Base-by-base conservation (phyloP, 306 rosid species). In the Begonia peltatifolia region DNA sequence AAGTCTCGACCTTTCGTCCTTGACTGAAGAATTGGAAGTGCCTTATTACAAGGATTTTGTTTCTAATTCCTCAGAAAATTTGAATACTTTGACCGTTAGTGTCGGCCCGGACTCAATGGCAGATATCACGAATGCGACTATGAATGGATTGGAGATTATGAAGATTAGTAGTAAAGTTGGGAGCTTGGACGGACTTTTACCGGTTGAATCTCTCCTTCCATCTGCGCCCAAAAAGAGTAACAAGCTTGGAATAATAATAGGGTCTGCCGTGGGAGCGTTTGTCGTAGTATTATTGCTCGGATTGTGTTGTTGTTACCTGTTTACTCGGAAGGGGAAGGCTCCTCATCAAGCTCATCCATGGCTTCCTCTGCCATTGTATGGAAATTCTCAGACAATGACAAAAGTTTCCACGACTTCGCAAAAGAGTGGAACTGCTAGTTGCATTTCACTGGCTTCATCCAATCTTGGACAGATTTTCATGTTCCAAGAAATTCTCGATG, bases 341-440 rank as follows among this genome's bases (percentile, higher is more conserved):
- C 42, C 84, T 55, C 74, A 72, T 49, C 85, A 77, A 52, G 84
- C 76, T 3, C 79, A 73, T 55, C 58, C 97, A 56, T 85, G 90
- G 97, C 80, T 80, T 57, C 82, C 84, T 49, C 63, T 89, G 57
- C 97, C 97, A 47, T 74, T 82, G 55, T 74, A 82, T 68, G 95
- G 97, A 47, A 82, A 74, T 71, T 84, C 95, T 60, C 95, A 65
- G 68, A 89, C 97, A 54, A 78, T 89, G 76, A 80, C 97, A 20
- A 85, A 82, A 66, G 67, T 74, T 68, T 85, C 97, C 10, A 85
- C 94, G 13, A 68, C 75, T 57, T 89, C 97, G 14, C 84, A 81
- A 54, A 89, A 85, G 78, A 89, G 95, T 61, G 85, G 71, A 58
- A 89, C 97, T 14, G 94, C 84, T 54, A 89, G 97, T 76, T 76